These are phyloP conservation scores for Ceratobasidium sp. DNA, from an alignment of 1,284 basidiomycete species.

Conservation along the genomic window DNA sequence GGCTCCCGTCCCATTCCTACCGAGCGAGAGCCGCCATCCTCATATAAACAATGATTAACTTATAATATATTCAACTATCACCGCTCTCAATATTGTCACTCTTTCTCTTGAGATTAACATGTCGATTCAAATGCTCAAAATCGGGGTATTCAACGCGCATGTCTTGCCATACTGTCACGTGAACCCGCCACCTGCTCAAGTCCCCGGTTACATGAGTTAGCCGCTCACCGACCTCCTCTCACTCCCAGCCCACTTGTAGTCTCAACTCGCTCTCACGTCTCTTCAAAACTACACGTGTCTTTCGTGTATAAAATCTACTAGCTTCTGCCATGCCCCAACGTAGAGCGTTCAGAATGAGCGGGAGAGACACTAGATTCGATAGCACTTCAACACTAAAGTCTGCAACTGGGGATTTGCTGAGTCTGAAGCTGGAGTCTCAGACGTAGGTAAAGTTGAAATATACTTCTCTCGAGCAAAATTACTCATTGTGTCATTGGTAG, in stretches of 20 bases:
- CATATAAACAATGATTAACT: conserved; percentile 19
- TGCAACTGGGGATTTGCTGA: conserved; percentile 26
- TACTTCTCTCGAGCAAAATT: too few relatives aligned
- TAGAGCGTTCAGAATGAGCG: conserved; percentile 4
- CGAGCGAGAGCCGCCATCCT: conserved; percentile 6
- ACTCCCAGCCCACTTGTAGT: not conserved
- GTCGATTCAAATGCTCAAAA: too few relatives aligned
- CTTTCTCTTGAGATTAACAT: too few relatives aligned
- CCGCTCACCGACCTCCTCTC: conserved; percentile 21
- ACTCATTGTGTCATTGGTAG: conserved; percentile 1
- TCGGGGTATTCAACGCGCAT: too few relatives aligned
- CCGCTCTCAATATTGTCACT: not conserved
- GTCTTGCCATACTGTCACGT: conserved; percentile 21
- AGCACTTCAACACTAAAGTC: conserved; percentile 24
- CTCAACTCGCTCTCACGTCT: conserved; percentile 28
- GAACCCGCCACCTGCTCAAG: conserved; percentile 26
- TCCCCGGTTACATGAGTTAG: conserved; percentile 9
- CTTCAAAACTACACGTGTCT: not conserved
- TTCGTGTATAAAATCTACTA: not conserved
- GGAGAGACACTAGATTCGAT: not conserved
- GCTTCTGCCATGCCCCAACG: conserved; percentile 16
- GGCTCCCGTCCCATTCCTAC: conserved; percentile 23
- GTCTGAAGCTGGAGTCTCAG: conserved; percentile 31
- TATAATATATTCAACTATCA: conserved; percentile 33
- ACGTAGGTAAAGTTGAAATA: conserved; percentile 21